Conservation (phyloP, 2,329 filamentous ascomycete species). For the Scolecobasidium constrictum region DNA sequence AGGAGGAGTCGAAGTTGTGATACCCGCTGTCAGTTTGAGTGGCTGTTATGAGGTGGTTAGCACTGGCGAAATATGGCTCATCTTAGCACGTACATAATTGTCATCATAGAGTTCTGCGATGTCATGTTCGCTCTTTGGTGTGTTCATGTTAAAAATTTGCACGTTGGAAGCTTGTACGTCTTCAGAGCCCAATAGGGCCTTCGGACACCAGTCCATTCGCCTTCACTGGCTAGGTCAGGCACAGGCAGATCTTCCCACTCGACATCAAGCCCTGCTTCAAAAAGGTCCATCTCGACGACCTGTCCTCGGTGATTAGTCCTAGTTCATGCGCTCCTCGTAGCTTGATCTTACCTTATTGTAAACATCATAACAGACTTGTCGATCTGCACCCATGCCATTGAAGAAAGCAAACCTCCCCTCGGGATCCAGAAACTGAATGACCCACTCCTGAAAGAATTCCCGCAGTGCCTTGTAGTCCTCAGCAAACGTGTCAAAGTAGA, state of each 20-base stretch:
- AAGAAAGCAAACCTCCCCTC: slow-evolving; percentile 52
- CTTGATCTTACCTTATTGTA: slow-evolving; percentile 77
- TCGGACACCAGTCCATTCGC: slow-evolving; percentile 81
- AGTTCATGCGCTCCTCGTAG: background rate
- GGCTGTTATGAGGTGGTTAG: no score
- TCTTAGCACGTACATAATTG: no score
- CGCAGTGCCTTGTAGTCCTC: slow-evolving; percentile 83
- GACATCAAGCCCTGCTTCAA: slow-evolving; percentile 80
- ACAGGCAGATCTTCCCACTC: slow-evolving; percentile 75
- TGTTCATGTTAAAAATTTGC: slow-evolving; percentile 62
- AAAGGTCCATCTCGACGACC: slow-evolving; percentile 78
- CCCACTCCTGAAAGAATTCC: slow-evolving; percentile 77
- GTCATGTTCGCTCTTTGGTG: no score
- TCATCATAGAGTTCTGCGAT: no score
- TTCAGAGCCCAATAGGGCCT: slow-evolving; percentile 84
- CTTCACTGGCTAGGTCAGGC: slow-evolving; percentile 56
- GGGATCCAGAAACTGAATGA: slow-evolving; percentile 65
- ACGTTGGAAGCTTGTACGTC: slow-evolving; percentile 63
- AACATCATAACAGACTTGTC: slow-evolving; percentile 90
- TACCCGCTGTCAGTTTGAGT: no score
- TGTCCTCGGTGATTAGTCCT: no score
- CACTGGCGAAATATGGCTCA: no score
- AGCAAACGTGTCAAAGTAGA: slow-evolving; percentile 97
- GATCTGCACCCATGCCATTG: slow-evolving; percentile 77
- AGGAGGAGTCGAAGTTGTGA: background rate